These are phyloP conservation scores for Podaxis sp. DNA, from an alignment of 768 basidiomycete species.

Conservation along the genomic window DNA sequence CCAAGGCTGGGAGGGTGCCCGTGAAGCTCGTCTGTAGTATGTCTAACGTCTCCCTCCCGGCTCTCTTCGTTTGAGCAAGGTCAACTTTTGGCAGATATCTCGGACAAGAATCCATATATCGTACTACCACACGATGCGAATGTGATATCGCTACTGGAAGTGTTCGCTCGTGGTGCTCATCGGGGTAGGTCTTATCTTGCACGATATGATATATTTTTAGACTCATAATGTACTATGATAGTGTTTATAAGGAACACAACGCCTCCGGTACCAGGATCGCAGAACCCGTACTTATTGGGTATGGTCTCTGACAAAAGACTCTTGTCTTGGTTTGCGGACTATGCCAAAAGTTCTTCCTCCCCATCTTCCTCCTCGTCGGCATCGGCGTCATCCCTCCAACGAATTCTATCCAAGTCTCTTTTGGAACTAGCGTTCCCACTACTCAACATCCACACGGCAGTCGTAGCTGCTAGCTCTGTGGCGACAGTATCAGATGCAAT, in stretches of 20 bases:
- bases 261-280: background rate
- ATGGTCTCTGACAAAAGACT: constrained; percentile 75
- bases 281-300: constrained; percentile 54
- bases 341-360: constrained; percentile 46
- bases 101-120: constrained; percentile 81
- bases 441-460: constrained; percentile 58
- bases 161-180: constrained; percentile 74
- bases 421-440: constrained; percentile 61
- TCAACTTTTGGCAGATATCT: constrained; percentile 55
- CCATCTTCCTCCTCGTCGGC: background rate
- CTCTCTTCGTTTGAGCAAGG: background rate
- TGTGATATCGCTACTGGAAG: constrained; percentile 57
- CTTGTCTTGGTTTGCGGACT: constrained; percentile 66
- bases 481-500: constrained; percentile 77
- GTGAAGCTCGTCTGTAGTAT: constrained; percentile 77
- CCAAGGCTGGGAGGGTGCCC: constrained; percentile 70
- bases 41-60: constrained; percentile 22
- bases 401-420: constrained; percentile 55
- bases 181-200: constrained; percentile 44
- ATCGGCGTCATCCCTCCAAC: constrained; percentile 28
- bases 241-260: constrained; percentile 4
- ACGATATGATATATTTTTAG: background rate
- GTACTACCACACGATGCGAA: constrained; percentile 62
- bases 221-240: background rate
- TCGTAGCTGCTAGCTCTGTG: constrained; percentile 61